Evolutionary conservation across 805 yeast genomes (phyloP).

Genomic region (Diddensiella transvaalensis): DNA sequence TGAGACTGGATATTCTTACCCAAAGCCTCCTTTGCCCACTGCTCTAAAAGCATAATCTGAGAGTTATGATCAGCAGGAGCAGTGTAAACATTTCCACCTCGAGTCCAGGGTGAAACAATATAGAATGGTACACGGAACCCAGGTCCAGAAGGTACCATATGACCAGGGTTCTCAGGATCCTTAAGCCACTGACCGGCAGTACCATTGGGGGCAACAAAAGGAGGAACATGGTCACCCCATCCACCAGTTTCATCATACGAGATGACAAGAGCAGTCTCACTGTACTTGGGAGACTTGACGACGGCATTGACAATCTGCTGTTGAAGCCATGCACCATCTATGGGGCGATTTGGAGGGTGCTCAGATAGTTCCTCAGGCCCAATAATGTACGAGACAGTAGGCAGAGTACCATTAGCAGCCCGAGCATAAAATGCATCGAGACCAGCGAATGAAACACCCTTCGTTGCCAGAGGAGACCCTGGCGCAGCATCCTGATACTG

Average conservation of each 20-base stretch:
- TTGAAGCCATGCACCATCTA: slow-evolving; percentile 27
- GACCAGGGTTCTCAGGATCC: slow-evolving; percentile 19
- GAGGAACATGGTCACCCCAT: slow-evolving; percentile 29
- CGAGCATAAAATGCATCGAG: slow-evolving; percentile 20
- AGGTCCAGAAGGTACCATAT: slow-evolving; percentile 25
- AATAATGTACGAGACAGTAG: slow-evolving; percentile 27
- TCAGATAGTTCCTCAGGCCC: slow-evolving; percentile 28
- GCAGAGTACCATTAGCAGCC: slow-evolving; percentile 26
- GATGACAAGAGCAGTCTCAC: slow-evolving; percentile 24
- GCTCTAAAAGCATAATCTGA: slow-evolving; percentile 25
- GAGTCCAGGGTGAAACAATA: slow-evolving; percentile 28
- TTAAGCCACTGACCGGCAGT: slow-evolving; percentile 27
- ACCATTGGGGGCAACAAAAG: slow-evolving; percentile 25
- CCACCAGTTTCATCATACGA: slow-evolving; percentile 31
- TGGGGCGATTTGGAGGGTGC: slow-evolving; percentile 26
- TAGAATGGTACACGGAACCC: slow-evolving; percentile 27
- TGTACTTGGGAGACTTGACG: slow-evolving; percentile 20
- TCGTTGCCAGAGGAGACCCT: slow-evolving; percentile 15
- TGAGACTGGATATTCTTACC: slow-evolving; percentile 18
- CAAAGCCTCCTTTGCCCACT: slow-evolving; percentile 22
- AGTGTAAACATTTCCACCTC: slow-evolving; percentile 27
- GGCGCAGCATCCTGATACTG: slow-evolving; percentile 19
- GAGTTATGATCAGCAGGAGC: slow-evolving; percentile 29
- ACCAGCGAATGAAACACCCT: slow-evolving; percentile 24
- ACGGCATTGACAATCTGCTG: slow-evolving; percentile 24